Evolutionary conservation across 78 protist species (phyloP).

Genomic region (Polysphondylium violaceum): DNA sequence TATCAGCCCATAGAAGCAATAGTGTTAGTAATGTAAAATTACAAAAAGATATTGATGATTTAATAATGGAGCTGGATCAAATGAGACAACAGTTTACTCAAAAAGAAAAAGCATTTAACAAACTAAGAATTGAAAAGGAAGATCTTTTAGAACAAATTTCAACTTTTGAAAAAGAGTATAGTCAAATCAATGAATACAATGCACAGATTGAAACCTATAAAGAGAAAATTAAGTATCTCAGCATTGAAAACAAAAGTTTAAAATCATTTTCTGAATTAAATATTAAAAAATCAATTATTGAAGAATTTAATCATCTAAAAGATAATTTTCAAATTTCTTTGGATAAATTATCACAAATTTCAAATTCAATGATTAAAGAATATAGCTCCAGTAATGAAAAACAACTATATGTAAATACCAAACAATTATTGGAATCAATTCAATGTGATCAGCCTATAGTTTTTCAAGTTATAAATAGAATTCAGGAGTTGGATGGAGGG

Average conservation of each 20-base stretch:
- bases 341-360: background rate
- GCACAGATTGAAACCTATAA: constrained; percentile 6
- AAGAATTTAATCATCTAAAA: constrained; percentile 47
- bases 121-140: constrained; percentile 29
- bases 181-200: background rate
- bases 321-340: constrained; percentile 13
- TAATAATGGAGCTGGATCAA: constrained; percentile 26
- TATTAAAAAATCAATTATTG: constrained; percentile 43
- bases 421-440: background rate
- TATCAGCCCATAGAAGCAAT: background rate
- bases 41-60: constrained; percentile 14
- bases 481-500: background rate
- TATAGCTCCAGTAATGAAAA: background rate
- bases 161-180: background rate
- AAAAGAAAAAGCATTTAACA: constrained; percentile 19
- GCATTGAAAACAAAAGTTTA: constrained; percentile 26
- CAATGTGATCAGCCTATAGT: background rate
- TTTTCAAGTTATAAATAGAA: background rate
- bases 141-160: background rate
- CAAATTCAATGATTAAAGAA: background rate
- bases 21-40: background rate
- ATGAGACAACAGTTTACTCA: background rate
- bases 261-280: constrained; percentile 28
- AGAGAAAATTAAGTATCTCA: constrained; percentile 29
- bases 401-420: background rate